Evolutionary conservation across 805 yeast species (phyloP), one percentile per base, ranked within the genome.

Genomic region (Saturnispora kantuleensis): DNA sequence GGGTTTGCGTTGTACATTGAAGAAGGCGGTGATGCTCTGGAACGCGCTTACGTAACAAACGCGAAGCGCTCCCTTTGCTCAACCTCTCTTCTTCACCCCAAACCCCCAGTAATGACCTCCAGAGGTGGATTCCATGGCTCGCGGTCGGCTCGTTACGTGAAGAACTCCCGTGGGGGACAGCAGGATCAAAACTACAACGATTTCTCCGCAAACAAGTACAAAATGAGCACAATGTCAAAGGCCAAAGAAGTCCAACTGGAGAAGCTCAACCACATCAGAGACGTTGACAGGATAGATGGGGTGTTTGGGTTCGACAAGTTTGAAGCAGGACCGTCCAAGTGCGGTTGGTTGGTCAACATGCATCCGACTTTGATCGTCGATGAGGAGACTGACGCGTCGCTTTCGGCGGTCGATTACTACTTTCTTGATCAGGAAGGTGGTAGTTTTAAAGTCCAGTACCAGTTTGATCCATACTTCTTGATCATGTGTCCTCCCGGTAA

Each of bases 341-440:
- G 75, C 13, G 99, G 98, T 37, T 93, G 98, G 98, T 67, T 93
- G 44, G 75, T 83, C 35, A 94, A 93, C 57, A 87, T 93, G 93
- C 98, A 90, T 65, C 77, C 95, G 2, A 85, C 95, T 1, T 69
- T 84, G 1, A 60, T 84, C 3, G 76, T 82, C 2, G 71, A 76
- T 10, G 76, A 74, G 4, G 80, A 77, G 30, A 67, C 69, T 36
- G 54, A 71, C 10, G 68, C 75, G n/a, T 96, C 95, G 9, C 69
- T 75, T 31, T 76, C 96, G 0, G 98, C 90, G 3, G 96, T 90
- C 3, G 97, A 93, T 55, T 88, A 83, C 62, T 94, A 94, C 59
- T 93, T 94, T 54, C 64, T 93, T 7, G 97, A 89, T 60, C 96
- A 86, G 56, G 97, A 89, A 60, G 99, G 99, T 39, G 98, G 97